Base-by-base conservation (phyloP, 139 green algal species). In the Eudorina sp. region DNA sequence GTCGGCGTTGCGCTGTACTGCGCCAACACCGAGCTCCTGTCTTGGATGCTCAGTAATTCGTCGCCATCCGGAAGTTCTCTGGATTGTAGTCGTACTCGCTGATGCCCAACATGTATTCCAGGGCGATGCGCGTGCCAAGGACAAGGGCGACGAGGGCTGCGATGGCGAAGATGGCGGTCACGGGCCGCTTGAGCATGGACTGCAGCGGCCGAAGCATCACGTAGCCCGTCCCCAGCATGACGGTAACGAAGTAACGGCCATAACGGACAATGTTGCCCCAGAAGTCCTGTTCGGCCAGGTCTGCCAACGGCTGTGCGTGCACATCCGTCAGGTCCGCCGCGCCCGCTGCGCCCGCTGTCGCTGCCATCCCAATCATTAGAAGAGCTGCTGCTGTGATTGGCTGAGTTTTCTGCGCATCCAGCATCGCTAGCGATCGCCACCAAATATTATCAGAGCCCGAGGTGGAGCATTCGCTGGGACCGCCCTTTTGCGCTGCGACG, bases 151-250 rank as follows among this genome's bases (percentile, higher is more conserved):
- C 92, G 8, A 93, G 43, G 5, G 53, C 94, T 2, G 78, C 68
- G 25, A 98, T 72, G 14, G 91, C 91, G 1, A 95, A 34, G 38
- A 96, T 83, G 0, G 94, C 95, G 2, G 96, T 95, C 13, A 89
- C 84, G 2, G 96, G 95, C 41, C 86, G 86, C 89, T 97, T 97
- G 43, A 98, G 82, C n/a, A 96, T 90, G 0, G 83, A 86, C 1
- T 93, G 46, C 1, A 98, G 58, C 19, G 96, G 96, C 86, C 95
- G 93, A n/a, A 97, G 73, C 86, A 96, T 96, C 34, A 97, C 92
- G 73, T 97, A 98, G 23, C 93, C 96, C 13, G 96, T 98, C n/a
- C 96, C 96, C 36, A 97, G 81, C 89, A 98, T 95, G 66, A 98
- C 95, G 6, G 95, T 96, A 23, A 98, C 94, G 77, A 98, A 98